Percentiles rank a stretch among this genome's conserved stretches.
Evolutionary conservation across 2,329 filamentous ascomycete species (phyloP).

Genomic region (Colletotrichum orbiculare): DNA sequence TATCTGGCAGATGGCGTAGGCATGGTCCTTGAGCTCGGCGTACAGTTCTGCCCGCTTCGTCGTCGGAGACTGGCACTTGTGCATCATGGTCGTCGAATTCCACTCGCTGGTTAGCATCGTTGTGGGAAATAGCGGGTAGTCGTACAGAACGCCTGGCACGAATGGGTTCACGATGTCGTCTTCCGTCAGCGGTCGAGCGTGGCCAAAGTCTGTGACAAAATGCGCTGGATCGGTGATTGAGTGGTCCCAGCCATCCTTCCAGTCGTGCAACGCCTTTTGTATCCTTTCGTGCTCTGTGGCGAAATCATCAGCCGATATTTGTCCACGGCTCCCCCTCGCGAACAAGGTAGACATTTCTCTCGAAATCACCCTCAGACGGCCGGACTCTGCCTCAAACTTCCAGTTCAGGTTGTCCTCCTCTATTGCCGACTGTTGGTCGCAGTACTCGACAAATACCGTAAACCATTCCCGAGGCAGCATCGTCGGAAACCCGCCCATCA

Average conservation of each 20-base stretch:
- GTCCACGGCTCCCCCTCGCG: constrained; percentile 72
- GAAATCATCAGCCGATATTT: constrained; percentile 75
- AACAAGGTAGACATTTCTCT: constrained; percentile 85
- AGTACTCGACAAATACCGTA: constrained; percentile 70
- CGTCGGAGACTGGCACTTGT: constrained; percentile 76
- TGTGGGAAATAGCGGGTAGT: constrained; percentile 76
- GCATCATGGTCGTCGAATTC: constrained; percentile 83
- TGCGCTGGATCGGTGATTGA: constrained; percentile 70
- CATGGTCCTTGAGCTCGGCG: constrained; percentile 68
- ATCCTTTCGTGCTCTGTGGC: constrained; percentile 68
- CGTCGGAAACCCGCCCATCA: constrained; percentile 83
- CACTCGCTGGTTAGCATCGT: constrained; percentile 83
- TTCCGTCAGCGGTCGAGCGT: constrained; percentile 61
- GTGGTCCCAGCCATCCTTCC: constrained; percentile 69
- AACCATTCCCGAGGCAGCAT: constrained; percentile 85
- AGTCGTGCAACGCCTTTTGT: constrained; percentile 56
- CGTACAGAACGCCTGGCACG: constrained; percentile 74
- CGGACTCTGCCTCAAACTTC: constrained; percentile 74
- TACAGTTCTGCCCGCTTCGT: constrained; percentile 62
- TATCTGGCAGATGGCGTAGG: constrained; percentile 78
- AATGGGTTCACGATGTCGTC: constrained; percentile 82
- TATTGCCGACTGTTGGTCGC: constrained; percentile 69
- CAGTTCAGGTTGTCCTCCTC: constrained; percentile 65
- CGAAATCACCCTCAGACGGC: constrained; percentile 76
- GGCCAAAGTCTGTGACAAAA: constrained; percentile 72